Evolutionary conservation across 2,329 filamentous ascomycete genomes (phyloP).

Genomic region (Sporothrix phasma): DNA sequence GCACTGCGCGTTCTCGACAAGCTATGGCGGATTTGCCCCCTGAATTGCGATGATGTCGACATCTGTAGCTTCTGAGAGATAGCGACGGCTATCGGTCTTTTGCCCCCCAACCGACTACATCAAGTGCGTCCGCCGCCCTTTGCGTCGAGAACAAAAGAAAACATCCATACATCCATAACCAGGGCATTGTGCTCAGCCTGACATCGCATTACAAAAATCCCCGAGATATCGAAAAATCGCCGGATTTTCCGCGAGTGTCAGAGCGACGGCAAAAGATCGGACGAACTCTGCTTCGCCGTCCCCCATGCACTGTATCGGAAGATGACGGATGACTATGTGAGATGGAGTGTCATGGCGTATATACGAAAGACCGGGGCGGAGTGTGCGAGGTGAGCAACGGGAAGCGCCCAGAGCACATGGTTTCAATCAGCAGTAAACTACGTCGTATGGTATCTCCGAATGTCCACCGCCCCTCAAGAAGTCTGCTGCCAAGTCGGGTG

Average conservation of each 20-base stretch:
- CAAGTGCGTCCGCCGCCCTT: neutral
- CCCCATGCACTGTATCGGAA: neutral
- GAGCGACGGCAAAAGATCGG: neutral
- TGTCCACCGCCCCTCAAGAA: neutral
- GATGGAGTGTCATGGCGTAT: neutral
- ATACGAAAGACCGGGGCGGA: neutral
- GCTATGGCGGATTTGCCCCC: neutral
- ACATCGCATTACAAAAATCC: neutral
- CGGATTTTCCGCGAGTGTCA: neutral
- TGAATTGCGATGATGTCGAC: constrained; percentile 9
- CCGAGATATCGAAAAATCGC: neutral
- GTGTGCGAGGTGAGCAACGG: neutral
- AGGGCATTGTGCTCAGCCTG: neutral
- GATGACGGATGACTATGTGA: neutral
- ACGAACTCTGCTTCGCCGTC: neutral
- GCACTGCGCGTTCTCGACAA: neutral
- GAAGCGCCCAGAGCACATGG: neutral
- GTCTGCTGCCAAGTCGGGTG: neutral
- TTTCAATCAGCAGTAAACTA: neutral
- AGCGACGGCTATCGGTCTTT: constrained; percentile 2
- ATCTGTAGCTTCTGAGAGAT: neutral
- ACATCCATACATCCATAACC: neutral
- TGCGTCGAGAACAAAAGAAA: neutral
- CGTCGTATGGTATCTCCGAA: neutral
- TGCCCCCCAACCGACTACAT: neutral